These are phyloP conservation scores for Fusarium miscanthi DNA, from an alignment of 2,329 filamentous ascomycete genomes.

Conservation along the genomic window DNA sequence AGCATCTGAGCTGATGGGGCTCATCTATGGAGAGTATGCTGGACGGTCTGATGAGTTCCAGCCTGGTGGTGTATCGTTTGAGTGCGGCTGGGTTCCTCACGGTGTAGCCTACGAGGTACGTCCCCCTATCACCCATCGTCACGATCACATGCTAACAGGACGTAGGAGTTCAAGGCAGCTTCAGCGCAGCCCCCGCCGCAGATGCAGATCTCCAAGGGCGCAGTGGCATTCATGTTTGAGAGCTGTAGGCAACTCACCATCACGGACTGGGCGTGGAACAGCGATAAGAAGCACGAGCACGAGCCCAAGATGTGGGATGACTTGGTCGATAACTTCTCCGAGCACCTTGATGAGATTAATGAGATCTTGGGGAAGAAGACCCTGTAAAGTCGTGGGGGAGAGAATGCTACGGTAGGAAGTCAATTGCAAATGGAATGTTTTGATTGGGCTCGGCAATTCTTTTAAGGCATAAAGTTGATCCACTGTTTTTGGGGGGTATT, in stretches of 20 bases:
- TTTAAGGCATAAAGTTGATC: background rate
- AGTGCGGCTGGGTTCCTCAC: constrained; percentile 34
- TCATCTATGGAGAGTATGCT: constrained; percentile 55
- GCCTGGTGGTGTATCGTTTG: constrained; percentile 32
- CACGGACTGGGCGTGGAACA: constrained; percentile 42
- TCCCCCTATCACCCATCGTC: rapidly evolving
- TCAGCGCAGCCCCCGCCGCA: constrained; percentile 31
- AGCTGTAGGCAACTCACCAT: constrained; percentile 42
- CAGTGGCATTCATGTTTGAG: constrained; percentile 44
- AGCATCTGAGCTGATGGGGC: constrained; percentile 67
- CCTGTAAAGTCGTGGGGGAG: background rate
- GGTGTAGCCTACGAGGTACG: constrained; percentile 36
- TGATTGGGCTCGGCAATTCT: background rate
- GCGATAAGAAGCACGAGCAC: constrained; percentile 42
- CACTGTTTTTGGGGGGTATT: background rate
- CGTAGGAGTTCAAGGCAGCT: constrained; percentile 39
- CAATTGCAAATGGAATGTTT: background rate
- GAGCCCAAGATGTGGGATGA: constrained; percentile 45
- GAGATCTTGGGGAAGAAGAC: constrained; percentile 22
- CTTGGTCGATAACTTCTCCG: constrained; percentile 40
- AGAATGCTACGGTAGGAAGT: background rate
- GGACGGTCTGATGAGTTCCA: constrained; percentile 39
- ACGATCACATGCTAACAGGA: background rate
- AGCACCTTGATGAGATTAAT: constrained; percentile 36
- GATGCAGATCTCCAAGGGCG: constrained; percentile 40